A percentile compares a stretch with the other conserved stretches of the same genome.
phyloP scores from a whole-genome alignment of 202 grass and related monocot species.

The Setaria viridis region DNA sequence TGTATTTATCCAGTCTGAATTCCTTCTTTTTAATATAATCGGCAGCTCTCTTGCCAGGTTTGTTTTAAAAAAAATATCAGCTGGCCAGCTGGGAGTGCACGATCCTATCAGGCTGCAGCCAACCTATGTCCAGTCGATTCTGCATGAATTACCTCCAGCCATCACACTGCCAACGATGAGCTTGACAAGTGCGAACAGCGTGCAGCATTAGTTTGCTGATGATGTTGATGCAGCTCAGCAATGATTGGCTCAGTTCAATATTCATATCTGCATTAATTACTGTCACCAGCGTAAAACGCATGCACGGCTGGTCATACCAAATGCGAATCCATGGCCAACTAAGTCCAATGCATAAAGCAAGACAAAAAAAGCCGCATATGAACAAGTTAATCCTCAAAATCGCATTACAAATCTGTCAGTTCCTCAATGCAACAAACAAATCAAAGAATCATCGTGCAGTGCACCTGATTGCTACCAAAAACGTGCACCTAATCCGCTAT shows the following conservation, averaged over 20 bases:
- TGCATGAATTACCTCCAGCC: background rate
- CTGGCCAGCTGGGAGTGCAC: background rate
- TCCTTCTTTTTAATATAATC: too few relatives aligned
- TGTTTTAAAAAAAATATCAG: too few relatives aligned
- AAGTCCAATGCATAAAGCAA: background rate
- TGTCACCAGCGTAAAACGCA: background rate
- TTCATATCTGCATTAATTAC: background rate
- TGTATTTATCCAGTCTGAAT: too few relatives aligned
- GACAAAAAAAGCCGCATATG: background rate
- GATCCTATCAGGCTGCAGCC: background rate
- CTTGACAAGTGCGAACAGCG: too few relatives aligned
- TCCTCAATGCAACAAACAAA: conserved; percentile 7
- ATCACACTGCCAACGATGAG: too few relatives aligned
- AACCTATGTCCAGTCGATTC: background rate
- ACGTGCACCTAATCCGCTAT: background rate
- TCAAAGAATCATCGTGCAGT: background rate
- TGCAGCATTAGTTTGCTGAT: background rate
- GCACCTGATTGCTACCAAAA: background rate
- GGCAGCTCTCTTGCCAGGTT: too few relatives aligned
- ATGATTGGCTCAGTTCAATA: background rate
- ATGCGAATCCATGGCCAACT: too few relatives aligned
- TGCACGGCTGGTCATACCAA: background rate
- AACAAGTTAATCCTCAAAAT: conserved; percentile 15
- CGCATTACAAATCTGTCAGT: background rate
- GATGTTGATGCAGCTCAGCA: background rate